These are phyloP conservation scores for Plantago elongata DNA, from an alignment of 257 asterid genomes.

Conservation along the genomic window DNA sequence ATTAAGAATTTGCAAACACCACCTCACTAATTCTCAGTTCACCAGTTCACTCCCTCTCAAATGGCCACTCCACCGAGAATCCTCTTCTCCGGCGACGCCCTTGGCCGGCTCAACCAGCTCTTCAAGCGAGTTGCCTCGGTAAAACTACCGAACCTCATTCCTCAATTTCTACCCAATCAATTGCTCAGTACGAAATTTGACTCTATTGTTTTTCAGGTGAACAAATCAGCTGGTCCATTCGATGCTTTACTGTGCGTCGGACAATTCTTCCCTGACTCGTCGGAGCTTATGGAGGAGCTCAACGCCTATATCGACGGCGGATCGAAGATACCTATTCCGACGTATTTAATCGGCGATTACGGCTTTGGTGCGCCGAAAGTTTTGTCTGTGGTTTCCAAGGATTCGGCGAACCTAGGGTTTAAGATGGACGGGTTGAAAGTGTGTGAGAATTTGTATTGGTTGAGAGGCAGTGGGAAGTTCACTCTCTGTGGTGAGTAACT, in stretches of 20 bases:
- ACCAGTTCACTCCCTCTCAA: not conserved
- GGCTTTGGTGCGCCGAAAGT: conserved; percentile 68
- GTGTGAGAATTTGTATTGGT: conserved; percentile 78
- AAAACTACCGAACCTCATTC: not conserved
- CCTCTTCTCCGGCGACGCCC: conserved; percentile 89
- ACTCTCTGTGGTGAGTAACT: conserved; percentile 56
- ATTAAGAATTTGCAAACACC: no score
- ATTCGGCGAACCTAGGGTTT: conserved; percentile 69
- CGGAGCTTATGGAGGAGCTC: conserved; percentile 73
- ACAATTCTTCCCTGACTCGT: conserved; percentile 77
- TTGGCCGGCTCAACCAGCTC: conserved; percentile 86
- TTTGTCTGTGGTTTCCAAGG: conserved; percentile 55
- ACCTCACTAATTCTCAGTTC: not conserved
- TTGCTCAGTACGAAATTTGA: not conserved
- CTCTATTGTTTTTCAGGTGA: conserved; percentile 54
- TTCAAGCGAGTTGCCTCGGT: conserved; percentile 82
- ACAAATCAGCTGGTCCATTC: conserved; percentile 94
- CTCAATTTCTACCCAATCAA: not conserved
- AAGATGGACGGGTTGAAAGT: conserved; percentile 94
- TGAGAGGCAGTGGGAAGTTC: conserved; percentile 90
- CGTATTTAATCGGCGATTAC: conserved; percentile 90
- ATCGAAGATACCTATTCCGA: conserved; percentile 57
- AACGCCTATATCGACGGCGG: conserved; percentile 71
- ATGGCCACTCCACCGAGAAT: conserved; percentile 57
- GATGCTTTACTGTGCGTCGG: conserved; percentile 92